Base-by-base conservation (phyloP, 208 protist species). In the Trypanosoma grayi region DNA sequence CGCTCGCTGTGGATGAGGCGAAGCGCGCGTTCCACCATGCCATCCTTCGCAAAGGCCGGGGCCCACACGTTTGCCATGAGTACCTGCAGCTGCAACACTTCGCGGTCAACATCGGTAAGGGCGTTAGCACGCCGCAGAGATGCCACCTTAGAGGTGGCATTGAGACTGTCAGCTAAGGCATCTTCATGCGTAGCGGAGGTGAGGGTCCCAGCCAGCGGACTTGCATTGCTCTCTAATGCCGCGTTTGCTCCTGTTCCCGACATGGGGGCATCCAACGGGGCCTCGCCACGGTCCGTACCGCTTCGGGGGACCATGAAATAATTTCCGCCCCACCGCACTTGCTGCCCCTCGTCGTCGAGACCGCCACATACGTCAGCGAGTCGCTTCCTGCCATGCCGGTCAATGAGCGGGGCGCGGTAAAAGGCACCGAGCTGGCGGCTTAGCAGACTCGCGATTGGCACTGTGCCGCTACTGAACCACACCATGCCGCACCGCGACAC, bases 401-500 rank as follows among this genome's bases (percentile, higher is more conserved):
- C 57, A 45, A 65, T 54, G 51, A 72, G 24, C n/a, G 66, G 56
- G 14, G 24, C n/a, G n/a, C 40, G 36, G 41, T 59, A 54, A 39
- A 66, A 65, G 6, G 22, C 25, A 45, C 25, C 18, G 11, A 65
- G 10, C n/a, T 65, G 20, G 9, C 57, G 36, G 37, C 22, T 45
- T 28, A 96, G 72, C 40, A 93, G 61, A 43, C 87, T 79, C 10
- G 87, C 48, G 27, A 98, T 83, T 30, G 98, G 78, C 67, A 99
- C 97, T 45, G 90, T 87, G 45, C 97, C 94, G 41, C 98, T 95
- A 62, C 77, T 96, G 78, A 99, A 99, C 98, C 98, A 99, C 27
- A 99, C 81, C 97, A 99, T 99, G 55, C 98, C 98, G 73, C 98
- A 99, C 36, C 98, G 93, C 7, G 90, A 98, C 0, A 99, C 98